Conservation (phyloP, 2,329 filamentous ascomycete species). For the Scolecobasidium constrictum region DNA sequence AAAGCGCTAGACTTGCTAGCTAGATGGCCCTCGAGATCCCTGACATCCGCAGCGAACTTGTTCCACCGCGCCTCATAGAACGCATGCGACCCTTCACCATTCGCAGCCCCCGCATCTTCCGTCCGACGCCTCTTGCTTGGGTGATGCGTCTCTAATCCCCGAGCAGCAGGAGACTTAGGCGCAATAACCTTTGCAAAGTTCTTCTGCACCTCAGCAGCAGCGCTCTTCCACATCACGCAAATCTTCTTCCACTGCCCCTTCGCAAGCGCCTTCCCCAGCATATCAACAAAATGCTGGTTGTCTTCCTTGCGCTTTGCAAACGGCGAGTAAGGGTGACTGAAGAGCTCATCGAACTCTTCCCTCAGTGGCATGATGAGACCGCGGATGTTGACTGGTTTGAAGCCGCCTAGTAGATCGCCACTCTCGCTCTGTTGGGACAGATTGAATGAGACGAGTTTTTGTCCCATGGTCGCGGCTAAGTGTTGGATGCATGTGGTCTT, state of each 20-base stretch:
- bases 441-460: slow-evolving; percentile 86
- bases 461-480: slow-evolving; percentile 70
- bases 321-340: slow-evolving; percentile 70
- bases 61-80: slow-evolving; percentile 49
- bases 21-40: slow-evolving; percentile 71
- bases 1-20: slow-evolving; percentile 63
- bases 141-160: slow-evolving; percentile 37
- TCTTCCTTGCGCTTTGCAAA: slow-evolving; percentile 45
- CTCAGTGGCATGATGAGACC: slow-evolving; percentile 81
- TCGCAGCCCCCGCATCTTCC: slow-evolving; percentile 24
- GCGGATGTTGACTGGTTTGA: slow-evolving; percentile 88
- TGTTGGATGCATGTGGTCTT: slow-evolving; percentile 97
- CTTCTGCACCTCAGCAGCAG: slow-evolving; percentile 30
- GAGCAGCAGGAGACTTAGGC: too few relatives aligned
- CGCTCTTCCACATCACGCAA: slow-evolving; percentile 78
- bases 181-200: background rate
- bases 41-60: slow-evolving; percentile 61
- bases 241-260: slow-evolving; percentile 82
- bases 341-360: slow-evolving; percentile 87
- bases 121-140: slow-evolving; percentile 26
- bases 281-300: slow-evolving; percentile 84
- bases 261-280: slow-evolving; percentile 66
- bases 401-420: slow-evolving; percentile 88
- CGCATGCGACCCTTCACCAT: background rate
- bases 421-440: slow-evolving; percentile 96